Base-by-base conservation (phyloP, 1,284 basidiomycete genomes). In the Tilletia indica region DNA sequence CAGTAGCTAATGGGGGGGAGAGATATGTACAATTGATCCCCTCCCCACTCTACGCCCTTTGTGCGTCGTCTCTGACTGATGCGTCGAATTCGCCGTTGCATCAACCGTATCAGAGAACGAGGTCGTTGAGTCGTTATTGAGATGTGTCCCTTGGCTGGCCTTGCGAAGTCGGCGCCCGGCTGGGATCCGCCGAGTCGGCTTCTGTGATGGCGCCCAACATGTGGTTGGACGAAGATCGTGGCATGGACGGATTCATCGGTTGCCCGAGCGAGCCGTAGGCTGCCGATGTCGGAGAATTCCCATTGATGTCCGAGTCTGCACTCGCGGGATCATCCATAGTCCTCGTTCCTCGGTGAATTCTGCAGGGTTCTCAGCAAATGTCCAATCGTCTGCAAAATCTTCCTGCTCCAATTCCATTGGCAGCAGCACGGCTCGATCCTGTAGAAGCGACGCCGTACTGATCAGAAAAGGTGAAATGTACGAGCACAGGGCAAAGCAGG, bases 351-450 rank as follows among this genome's bases (percentile, higher is more conserved):
- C 61, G 16, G 36, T 34, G 4, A 64, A 38, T 38, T 34, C 16
- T 64, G 8, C 36, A 14, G 31, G 61, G 31, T 63, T 34, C 14
- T 64, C 61, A 16, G 61, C 21, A 9, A 64, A 39, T 16, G 31
- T 38, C 61, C 61, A 39, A 39, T 64, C 61, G 14, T 14, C 9
- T 19, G 31, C 36, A 21, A 64, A 64, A 58, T 83, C 80, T 71
- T 82, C 79, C 25, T 72, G 68, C 64, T 80, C 79, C 45, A 80
- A 68, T 45, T 85, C 84, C 0, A 74, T 70, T 0, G 85, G 85
- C 6, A 86, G 75, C 67, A 86, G 70, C 8, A 86, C 79, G 0
- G 93, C 92, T 38, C 93, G 90, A 85, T 96, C 92, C 61, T 64
- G 36, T 19, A 39, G 58, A 31, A 45, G 42, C 14, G 42, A 45